Base-by-base conservation (phyloP, 140 eudicot species). In the Senecio squalidus region DNA sequence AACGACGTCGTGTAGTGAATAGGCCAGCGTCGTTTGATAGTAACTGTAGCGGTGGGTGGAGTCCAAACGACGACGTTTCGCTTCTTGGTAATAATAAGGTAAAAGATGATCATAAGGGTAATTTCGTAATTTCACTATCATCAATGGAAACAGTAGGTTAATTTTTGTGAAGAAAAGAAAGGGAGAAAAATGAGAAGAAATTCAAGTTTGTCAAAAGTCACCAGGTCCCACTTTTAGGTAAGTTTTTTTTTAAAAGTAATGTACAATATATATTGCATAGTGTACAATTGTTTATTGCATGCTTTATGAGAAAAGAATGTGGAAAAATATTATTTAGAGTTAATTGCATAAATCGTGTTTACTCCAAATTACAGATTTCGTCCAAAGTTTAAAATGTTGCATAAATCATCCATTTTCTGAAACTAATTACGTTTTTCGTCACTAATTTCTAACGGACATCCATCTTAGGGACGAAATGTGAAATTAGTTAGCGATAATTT, bases 141-240 rank as follows among this genome's bases (percentile, higher is more conserved):
- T 57, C 72, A 22, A 4, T 17, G 36, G 31, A 73, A 2, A 31
- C 76, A 44, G 6, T 1, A 52, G 52, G n/a, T n/a, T n/a, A n/a
- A n/a, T 24, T 41, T 29, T 51, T 34, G 17, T 43, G 58, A 11
- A 43, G 74, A 61, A 47, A 79, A 64, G 62, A 63, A 31, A 30
- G 52, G 52, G 28, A 74, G 34, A 22, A 73, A 14, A 58, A 20
- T 75, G 46, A 75, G 40, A 57, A 75, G 89, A 62, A 80, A 78
- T 64, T 71, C 79, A 13, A 74, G 72, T 46, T 41, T 80, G 59
- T 68, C 88, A 22, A 78, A 76, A 58, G 66, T 77, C 43, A 83
- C 77, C 40, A 80, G 75, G 76, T 55, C 96, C 53, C 80, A 73
- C 72, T 73, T 88, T 68, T 88, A 86, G 96, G 96, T 87, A 80